Conservation (phyloP, 192 early-diverging fungal species). For the Coemansia umbellata region DNA sequence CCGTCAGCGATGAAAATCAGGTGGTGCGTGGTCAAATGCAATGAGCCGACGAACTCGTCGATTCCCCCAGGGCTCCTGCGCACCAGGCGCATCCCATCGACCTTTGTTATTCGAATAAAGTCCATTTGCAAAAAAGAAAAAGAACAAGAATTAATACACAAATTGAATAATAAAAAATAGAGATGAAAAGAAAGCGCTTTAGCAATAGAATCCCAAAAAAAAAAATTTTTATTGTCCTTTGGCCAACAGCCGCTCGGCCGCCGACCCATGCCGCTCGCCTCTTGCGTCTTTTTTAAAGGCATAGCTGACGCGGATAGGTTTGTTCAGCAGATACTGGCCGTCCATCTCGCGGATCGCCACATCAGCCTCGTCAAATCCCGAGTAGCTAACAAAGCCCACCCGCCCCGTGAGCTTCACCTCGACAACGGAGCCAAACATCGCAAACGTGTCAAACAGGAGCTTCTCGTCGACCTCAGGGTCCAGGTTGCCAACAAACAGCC, state of each 20-base stretch:
- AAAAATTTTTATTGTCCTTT: conserved; percentile 73
- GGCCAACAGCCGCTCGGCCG: conserved; percentile 88
- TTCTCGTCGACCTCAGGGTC: conserved; percentile 90
- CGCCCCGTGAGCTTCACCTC: conserved; percentile 82
- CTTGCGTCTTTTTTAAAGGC: conserved; percentile 99
- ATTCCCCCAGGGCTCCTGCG: conserved; percentile 9
- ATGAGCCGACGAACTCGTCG: conserved; percentile 38
- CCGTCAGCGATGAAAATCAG: conserved; percentile 59
- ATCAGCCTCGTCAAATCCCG: conserved; percentile 94
- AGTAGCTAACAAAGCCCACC: conserved; percentile 84
- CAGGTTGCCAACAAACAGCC: conserved; percentile 94
- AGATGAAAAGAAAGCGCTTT: not conserved
- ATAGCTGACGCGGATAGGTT: conserved; percentile 84
- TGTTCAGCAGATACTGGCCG: conserved; percentile 93
- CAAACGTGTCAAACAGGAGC: conserved; percentile 90
- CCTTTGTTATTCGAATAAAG: conserved; percentile 19
- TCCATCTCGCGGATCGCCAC: conserved; percentile 98
- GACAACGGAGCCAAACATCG: conserved; percentile 88
- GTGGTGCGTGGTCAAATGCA: conserved; percentile 77
- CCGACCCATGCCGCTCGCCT: conserved; percentile 94
- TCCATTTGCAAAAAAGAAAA: conserved; percentile 23
- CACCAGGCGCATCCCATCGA: conserved; percentile 36
- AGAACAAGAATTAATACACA: not conserved
- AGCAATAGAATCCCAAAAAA: not conserved
- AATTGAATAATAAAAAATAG: not conserved